Base-by-base conservation (phyloP, 345 rosid species). In the Hevea brasiliensis region DNA sequence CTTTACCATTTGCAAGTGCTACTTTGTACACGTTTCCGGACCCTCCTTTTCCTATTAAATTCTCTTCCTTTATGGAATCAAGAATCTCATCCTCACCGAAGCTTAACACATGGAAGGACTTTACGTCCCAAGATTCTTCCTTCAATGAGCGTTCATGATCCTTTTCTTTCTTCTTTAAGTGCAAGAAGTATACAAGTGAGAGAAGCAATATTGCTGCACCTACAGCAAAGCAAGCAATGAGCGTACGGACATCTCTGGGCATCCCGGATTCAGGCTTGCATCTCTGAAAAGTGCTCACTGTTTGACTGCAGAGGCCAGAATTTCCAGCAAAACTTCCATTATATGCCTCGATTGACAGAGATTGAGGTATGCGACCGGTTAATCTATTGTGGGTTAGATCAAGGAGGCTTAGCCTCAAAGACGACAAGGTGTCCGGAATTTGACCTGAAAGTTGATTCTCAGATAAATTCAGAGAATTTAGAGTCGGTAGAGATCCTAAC, bases 1-100 rank as follows among this genome's bases (percentile, higher is more conserved):
- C 92, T 79, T 80, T 84, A 42, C 97, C 98, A 8, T 82, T 88
- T 35, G 85, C 76, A 20, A 90, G 85, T n/a, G 57, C 56, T 1
- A 86, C 96, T 84, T 73, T 89, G 82, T 92, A 94, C 15, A 94
- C 99, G 54, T 87, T 85, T 27, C 98, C 99, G 0, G 89, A 90
- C 6, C 99, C 99, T 29, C 98, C 98, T 77, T 84, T 89, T 57
- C 99, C 99, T 14, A 94, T 90, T 42, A 92, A 74, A 71, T 94
- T 92, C 85, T 92, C 98, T 65, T 81, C 88, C 76, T 88, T 89
- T 67, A 94, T 90, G 8, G 99, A 86, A 83, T 91, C 92, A 8
- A 94, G 83, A 82, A 94, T 90, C 78, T 90, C 97, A 27, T 88
- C 92, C 81, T 94, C 94, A 0, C 85, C 79, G 68, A 92, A 88